These are phyloP conservation scores for Delonix regia DNA, from an alignment of 306 rosid genomes.

Conservation along the genomic window DNA sequence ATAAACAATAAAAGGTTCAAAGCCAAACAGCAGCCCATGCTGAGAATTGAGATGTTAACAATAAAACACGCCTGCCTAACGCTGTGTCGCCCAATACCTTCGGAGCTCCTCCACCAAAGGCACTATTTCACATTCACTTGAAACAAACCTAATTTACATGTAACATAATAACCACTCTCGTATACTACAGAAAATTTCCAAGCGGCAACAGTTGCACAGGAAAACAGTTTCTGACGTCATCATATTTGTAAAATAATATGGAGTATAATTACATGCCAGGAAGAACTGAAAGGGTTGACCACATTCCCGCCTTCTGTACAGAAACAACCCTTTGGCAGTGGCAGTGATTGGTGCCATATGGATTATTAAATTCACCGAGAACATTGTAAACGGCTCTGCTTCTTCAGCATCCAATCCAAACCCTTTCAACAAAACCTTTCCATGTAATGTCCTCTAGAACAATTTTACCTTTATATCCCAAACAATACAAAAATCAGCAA, in stretches of 20 bases:
- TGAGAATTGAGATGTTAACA: not conserved
- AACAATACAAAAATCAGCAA: conserved; percentile 73
- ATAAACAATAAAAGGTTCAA: not conserved
- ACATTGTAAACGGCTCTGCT: conserved; percentile 40
- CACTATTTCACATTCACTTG: not conserved
- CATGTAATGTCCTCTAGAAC: conserved; percentile 68
- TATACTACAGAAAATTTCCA: conserved; percentile 47
- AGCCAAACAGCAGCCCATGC: not conserved
- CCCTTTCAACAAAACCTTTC: conserved; percentile 83
- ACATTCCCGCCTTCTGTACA: conserved; percentile 74
- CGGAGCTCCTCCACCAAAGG: not conserved
- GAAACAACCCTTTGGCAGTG: conserved; percentile 27
- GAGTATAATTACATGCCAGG: conserved; percentile 84
- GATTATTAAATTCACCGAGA: conserved; percentile 50
- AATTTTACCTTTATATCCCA: conserved; percentile 52
- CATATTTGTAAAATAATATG: conserved; percentile 34
- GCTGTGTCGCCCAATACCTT: not conserved
- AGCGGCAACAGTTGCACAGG: conserved; percentile 35
- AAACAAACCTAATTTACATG: conserved; percentile 41
- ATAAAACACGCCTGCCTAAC: not conserved
- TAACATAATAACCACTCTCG: conserved; percentile 42
- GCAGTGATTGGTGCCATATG: conserved; percentile 44
- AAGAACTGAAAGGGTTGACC: conserved; percentile 78
- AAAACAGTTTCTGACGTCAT: conserved; percentile 35
- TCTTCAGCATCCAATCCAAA: conserved; percentile 44